Evolutionary conservation across 192 early-diverging fungal species (phyloP).

Genomic region (Linnemannia exigua): DNA sequence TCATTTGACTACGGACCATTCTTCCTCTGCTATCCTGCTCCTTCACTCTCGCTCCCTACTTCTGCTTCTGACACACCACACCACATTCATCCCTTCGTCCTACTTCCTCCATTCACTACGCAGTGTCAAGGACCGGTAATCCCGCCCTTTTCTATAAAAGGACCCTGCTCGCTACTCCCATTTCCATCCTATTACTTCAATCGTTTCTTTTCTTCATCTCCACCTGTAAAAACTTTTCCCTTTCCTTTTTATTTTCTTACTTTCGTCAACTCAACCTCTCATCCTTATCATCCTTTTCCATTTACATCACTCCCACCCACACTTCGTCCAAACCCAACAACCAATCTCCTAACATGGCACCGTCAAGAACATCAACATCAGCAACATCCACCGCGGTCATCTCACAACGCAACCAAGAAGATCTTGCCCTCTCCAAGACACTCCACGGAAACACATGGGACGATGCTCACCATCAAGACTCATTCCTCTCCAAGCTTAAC

Average conservation of each 20-base stretch:
- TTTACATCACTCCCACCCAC: background rate
- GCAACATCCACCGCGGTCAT: constrained; percentile 18
- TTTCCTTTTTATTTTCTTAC: background rate
- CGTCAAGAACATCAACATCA: constrained; percentile 28
- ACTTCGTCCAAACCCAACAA: background rate
- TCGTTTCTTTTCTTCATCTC: too few species aligned
- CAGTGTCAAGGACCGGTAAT: too few species aligned
- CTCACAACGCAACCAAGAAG: constrained; percentile 58
- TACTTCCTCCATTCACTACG: too few species aligned
- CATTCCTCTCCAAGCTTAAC: constrained; percentile 62
- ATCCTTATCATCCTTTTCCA: background rate
- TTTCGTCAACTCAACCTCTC: background rate
- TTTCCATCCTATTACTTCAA: too few species aligned
- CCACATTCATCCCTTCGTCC: too few species aligned
- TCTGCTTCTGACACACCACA: too few species aligned
- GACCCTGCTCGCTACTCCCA: too few species aligned
- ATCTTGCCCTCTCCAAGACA: constrained; percentile 64
- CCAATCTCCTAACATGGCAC: constrained; percentile 12
- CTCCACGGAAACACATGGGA: constrained; percentile 66
- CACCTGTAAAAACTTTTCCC: too few species aligned
- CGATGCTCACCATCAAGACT: constrained; percentile 33
- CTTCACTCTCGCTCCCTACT: too few species aligned
- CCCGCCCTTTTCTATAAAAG: too few species aligned
- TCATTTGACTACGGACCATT: too few species aligned
- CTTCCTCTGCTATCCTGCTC: too few species aligned